Evolutionary conservation across 306 rosid species (phyloP).

Genomic region (Mimosa pudica): DNA sequence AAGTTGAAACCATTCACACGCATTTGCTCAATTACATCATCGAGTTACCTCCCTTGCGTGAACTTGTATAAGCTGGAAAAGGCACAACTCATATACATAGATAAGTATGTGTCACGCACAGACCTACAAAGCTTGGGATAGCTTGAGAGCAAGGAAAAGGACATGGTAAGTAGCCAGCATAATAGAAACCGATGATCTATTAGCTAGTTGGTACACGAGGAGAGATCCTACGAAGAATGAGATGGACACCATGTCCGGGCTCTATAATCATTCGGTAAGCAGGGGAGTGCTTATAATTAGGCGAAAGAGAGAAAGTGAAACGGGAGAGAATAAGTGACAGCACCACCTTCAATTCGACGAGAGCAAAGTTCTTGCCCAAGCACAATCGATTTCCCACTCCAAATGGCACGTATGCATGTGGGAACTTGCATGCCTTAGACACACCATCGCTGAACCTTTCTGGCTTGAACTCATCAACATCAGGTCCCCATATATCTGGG

Average conservation of each 20-base stretch:
- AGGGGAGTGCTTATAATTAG: conserved; percentile 72
- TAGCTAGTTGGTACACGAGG: neutral
- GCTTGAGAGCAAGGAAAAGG: neutral
- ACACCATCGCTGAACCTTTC: conserved; percentile 82
- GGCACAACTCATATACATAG: too few relatives aligned
- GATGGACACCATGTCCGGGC: conserved; percentile 69
- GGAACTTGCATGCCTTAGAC: conserved; percentile 68
- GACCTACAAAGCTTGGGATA: neutral
- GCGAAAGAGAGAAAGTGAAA: conserved; percentile 69
- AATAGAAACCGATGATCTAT: too few relatives aligned
- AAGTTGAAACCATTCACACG: too few relatives aligned
- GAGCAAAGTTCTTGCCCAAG: conserved; percentile 82
- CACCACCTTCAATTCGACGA: conserved; percentile 68
- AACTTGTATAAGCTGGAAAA: too few relatives aligned
- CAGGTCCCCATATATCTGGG: conserved; percentile 79
- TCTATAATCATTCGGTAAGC: conserved; percentile 79
- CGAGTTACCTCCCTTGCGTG: too few relatives aligned
- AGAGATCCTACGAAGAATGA: conserved; percentile 49
- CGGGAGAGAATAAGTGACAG: conserved; percentile 48
- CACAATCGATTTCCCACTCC: conserved; percentile 82
- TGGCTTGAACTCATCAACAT: conserved; percentile 78
- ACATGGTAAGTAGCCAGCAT: too few relatives aligned
- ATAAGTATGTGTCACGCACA: too few relatives aligned
- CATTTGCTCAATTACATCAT: too few relatives aligned
- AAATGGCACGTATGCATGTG: conserved; percentile 76